Evolutionary conservation across 495 filamentous ascomycete genomes (phyloP).

Genomic region (Podospora pseudopauciseta): DNA sequence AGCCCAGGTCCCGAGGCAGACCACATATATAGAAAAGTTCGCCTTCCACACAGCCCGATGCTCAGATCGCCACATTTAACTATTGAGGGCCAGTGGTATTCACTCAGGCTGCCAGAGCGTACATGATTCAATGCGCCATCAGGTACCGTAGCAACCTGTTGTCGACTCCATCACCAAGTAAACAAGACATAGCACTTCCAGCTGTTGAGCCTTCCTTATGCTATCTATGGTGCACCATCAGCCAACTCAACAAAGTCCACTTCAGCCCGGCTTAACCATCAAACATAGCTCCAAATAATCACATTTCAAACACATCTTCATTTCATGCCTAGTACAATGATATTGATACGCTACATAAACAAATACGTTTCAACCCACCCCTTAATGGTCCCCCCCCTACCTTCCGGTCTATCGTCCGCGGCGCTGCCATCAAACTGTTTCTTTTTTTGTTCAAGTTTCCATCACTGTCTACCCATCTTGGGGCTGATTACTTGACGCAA

Average conservation of each 20-base stretch:
- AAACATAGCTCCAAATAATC: not conserved
- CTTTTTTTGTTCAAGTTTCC: not conserved
- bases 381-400: too few species aligned
- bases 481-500: slow-evolving; percentile 17
- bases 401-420: too few species aligned
- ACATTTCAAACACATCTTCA: not conserved
- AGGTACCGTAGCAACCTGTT: too few species aligned
- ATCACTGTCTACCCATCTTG: not conserved
- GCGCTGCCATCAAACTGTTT: too few species aligned
- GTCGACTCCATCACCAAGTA: too few species aligned
- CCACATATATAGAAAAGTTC: not conserved
- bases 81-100: too few species aligned
- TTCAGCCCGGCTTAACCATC: too few species aligned
- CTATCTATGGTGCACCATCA: too few species aligned
- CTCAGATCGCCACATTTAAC: not conserved
- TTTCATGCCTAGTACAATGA: not conserved
- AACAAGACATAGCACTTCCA: too few species aligned
- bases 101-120: not conserved
- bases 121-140: not conserved
- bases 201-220: too few species aligned
- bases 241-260: not conserved
- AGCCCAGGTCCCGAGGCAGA: not conserved
- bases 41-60: not conserved
- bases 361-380: too few species aligned
- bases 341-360: too few species aligned